Percentiles rank a stretch among this genome's conserved stretches.
phyloP scores from a whole-genome alignment of 345 rosid species.

The Syzygium aromaticum region DNA sequence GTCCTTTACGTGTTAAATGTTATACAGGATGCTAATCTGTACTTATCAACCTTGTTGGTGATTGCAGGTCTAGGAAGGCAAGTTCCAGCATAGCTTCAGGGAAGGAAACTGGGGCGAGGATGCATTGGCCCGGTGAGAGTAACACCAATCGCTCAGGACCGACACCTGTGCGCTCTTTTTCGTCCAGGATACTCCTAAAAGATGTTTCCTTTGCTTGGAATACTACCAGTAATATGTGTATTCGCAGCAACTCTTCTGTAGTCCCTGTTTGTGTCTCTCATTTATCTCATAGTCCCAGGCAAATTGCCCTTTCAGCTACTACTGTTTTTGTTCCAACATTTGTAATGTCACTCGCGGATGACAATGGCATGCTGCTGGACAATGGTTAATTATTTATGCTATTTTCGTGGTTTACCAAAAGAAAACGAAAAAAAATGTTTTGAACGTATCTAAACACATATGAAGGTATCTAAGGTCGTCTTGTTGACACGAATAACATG shows the following conservation, averaged over 20 bases:
- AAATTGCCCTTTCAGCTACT: not conserved
- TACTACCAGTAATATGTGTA: too few species aligned
- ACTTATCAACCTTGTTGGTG: not conserved
- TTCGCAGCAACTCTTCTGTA: too few species aligned
- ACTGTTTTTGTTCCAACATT: not conserved
- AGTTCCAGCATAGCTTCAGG: not conserved
- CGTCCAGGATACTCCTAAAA: not conserved
- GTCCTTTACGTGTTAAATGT: too few species aligned
- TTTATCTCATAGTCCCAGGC: too few species aligned
- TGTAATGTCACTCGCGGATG: not conserved
- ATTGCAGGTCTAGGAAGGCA: not conserved
- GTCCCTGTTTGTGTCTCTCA: too few species aligned
- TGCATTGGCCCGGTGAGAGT: too few species aligned
- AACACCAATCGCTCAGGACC: too few species aligned
- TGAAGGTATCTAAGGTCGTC: not conserved
- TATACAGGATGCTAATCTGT: too few species aligned
- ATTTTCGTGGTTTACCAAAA: not conserved
- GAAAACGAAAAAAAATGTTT: not conserved
- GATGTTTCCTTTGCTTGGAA: too few species aligned
- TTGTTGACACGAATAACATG: not conserved
- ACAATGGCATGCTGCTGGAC: not conserved
- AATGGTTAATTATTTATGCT: not conserved
- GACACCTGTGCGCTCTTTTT: too few species aligned
- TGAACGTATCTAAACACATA: fast-evolving
- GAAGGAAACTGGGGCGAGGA: too few species aligned